A percentile compares a stretch with the other conserved stretches of the same genome.
Conservation (phyloP, 805 yeast species). For the Wickerhamomyces bovis region DNA sequence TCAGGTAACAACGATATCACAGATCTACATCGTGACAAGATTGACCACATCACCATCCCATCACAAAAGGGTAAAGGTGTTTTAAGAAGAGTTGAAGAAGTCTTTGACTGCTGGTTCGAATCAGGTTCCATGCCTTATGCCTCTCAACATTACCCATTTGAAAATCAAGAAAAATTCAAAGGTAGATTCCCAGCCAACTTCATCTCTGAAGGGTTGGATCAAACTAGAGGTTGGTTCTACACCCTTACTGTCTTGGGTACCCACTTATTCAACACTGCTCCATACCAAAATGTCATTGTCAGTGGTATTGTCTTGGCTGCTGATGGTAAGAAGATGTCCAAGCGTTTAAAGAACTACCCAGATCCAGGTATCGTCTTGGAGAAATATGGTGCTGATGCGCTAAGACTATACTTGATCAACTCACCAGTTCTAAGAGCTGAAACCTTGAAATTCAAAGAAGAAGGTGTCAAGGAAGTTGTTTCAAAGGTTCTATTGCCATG, state of each 20-base stretch:
- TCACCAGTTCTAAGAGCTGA: conserved; percentile 98
- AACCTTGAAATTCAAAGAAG: conserved; percentile 94
- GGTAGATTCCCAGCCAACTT: conserved; percentile 92
- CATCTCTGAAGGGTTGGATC: conserved; percentile 98
- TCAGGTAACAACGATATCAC: conserved; percentile 78
- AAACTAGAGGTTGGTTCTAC: conserved; percentile 99
- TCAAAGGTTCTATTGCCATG: conserved; percentile 94
- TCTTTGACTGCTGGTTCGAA: conserved; percentile 99
- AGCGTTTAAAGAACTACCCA: conserved; percentile 95
- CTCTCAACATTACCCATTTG: conserved; percentile 94
- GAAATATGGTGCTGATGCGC: conserved; percentile 95
- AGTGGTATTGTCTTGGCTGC: conserved; percentile 95
- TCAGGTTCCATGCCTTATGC: conserved; percentile 99
- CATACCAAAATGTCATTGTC: conserved; percentile 92
- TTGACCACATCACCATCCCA: conserved; percentile 90
- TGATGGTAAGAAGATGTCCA: conserved; percentile 99
- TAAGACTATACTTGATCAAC: conserved; percentile 91
- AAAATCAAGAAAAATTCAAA: conserved; percentile 63
- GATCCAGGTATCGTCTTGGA: conserved; percentile 81
- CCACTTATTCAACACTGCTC: conserved; percentile 86
- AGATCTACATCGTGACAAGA: conserved; percentile 90
- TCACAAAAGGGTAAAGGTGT: conserved; percentile 84
- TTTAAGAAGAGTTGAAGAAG: conserved; percentile 90
- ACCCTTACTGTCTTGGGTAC: conserved; percentile 94
- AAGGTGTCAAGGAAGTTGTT: conserved; percentile 97